Evolutionary conservation across 1,284 basidiomycete species (phyloP), one percentile per base, ranked within the genome.

Genomic region (Afroboletus lepidellus): DNA sequence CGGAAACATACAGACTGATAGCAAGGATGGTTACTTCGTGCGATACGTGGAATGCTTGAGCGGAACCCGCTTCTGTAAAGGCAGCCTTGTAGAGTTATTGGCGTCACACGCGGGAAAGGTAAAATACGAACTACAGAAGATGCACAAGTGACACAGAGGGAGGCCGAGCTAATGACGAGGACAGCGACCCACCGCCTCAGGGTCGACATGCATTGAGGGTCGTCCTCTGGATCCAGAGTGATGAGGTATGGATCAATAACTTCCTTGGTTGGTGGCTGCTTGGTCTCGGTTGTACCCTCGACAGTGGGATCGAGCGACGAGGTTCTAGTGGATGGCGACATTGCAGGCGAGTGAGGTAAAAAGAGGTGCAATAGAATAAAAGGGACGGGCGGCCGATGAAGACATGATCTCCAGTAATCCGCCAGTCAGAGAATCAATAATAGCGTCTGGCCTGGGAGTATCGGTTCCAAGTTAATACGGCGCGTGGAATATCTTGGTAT

Each of bases 1-100:
- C 85, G 47, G 77, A 70, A 38, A 92, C 85, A 56, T 85, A 94
- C 6, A 93, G 64, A 51, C 83, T 87, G 36, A 93, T 76, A 3
- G 78, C 78, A 12, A 93, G 77, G 36, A 90, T 83, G 3, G 86
- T 74, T 13, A 92, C 84, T 56, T 83, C 79, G 29, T 76, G 74
- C 2, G 78, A 74, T 30, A 90, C 78, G 50, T 76, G 70, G 56
- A 91, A 88, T 9, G 85, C 79, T 18, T 62, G 55, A 36, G 81
- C 74, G 41, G 89, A 73, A 0, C 81, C 84, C 0, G 65, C 63
- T 64, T 92, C 88, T 0, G 88, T 83, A 56, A 84, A 83, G 0
- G 81, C 74, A 4, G 87, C 85, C 84, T 87, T 46, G 25, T 25
- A 44, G n/a, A 45, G 20, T 56, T 33, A 48, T 18, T 25, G 48